Evolutionary conservation across 805 yeast genomes (phyloP).

Genomic region (Saccharomycopsis guyanensis): DNA sequence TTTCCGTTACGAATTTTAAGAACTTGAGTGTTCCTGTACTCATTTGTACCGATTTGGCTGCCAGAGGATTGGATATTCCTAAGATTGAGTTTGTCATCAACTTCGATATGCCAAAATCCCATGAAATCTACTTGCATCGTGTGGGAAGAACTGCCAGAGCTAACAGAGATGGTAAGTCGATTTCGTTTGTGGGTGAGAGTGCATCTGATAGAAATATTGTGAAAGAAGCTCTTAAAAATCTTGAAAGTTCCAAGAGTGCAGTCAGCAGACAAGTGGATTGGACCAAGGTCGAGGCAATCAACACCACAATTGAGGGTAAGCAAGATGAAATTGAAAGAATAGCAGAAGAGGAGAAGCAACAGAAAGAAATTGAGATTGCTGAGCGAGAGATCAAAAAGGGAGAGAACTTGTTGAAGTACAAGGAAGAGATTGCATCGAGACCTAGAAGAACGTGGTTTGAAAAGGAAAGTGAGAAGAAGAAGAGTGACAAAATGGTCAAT

Average conservation of each 20-base stretch:
- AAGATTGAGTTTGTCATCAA: constrained; percentile 92
- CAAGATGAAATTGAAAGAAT: constrained; percentile 62
- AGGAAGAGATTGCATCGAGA: constrained; percentile 75
- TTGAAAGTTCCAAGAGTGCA: constrained; percentile 41
- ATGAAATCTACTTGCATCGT: constrained; percentile 90
- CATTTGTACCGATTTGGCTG: constrained; percentile 95
- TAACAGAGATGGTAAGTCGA: constrained; percentile 90
- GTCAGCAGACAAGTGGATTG: constrained; percentile 92
- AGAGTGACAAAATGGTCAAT: constrained; percentile 14
- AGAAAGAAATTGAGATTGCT: constrained; percentile 78
- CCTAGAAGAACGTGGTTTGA: constrained; percentile 98
- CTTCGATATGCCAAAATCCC: constrained; percentile 90
- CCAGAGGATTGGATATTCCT: constrained; percentile 99
- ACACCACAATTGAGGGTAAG: constrained; percentile 53
- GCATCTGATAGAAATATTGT: constrained; percentile 84
- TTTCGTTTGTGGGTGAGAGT: constrained; percentile 89
- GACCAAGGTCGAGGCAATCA: constrained; percentile 67
- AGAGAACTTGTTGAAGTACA: constrained; percentile 71
- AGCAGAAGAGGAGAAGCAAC: constrained; percentile 78
- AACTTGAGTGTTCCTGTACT: constrained; percentile 76
- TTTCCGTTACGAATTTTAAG: constrained; percentile 75
- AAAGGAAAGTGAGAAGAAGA: constrained; percentile 4
- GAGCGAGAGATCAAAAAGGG: constrained; percentile 88
- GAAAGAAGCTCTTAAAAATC: constrained; percentile 59
- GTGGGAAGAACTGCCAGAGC: constrained; percentile 99